Percentiles rank a stretch among this genome's conserved stretches.
phyloP scores from a whole-genome alignment of 495 filamentous ascomycete species.

The Beverwykella pulmonaria region DNA sequence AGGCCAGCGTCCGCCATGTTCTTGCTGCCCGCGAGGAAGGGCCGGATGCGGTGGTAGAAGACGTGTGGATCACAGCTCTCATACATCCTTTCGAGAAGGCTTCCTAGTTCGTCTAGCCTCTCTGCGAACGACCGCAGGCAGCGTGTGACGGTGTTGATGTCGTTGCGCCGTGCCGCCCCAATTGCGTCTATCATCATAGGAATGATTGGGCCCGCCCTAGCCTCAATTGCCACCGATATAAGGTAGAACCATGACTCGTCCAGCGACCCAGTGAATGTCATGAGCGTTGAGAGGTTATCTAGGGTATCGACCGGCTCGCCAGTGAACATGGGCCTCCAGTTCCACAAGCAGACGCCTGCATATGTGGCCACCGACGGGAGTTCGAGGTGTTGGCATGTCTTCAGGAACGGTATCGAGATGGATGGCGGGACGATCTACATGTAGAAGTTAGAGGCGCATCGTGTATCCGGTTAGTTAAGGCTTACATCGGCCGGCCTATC shows the following conservation, averaged over 20 bases:
- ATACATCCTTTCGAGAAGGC: slow-evolving; percentile 79
- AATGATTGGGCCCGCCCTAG: slow-evolving; percentile 84
- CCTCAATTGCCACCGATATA: slow-evolving; percentile 93
- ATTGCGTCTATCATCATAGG: slow-evolving; percentile 88
- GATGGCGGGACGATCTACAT: slow-evolving; percentile 77
- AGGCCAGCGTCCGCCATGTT: slow-evolving; percentile 95
- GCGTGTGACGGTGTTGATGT: slow-evolving; percentile 69
- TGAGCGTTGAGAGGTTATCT: slow-evolving; percentile 79
- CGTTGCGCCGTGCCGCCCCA: slow-evolving; percentile 70
- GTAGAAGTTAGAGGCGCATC: slow-evolving; percentile 19
- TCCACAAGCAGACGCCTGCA: slow-evolving; percentile 89
- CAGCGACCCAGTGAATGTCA: slow-evolving; percentile 90
- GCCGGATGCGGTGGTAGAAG: slow-evolving; percentile 92
- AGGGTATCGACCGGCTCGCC: slow-evolving; percentile 78
- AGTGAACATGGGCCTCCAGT: slow-evolving; percentile 85
- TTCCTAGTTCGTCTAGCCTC: slow-evolving; percentile 78
- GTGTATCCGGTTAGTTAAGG: neutral
- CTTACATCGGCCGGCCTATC: slow-evolving; percentile 74
- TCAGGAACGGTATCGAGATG: slow-evolving; percentile 79
- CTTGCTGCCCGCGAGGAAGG: slow-evolving; percentile 92
- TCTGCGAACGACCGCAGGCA: slow-evolving; percentile 80
- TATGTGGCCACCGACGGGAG: slow-evolving; percentile 95
- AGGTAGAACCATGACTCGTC: slow-evolving; percentile 99
- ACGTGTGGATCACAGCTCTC: slow-evolving; percentile 90
- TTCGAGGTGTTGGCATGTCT: slow-evolving; percentile 78